Evolutionary conservation across 805 yeast genomes (phyloP).

Genomic region (Kazachstania africana): DNA sequence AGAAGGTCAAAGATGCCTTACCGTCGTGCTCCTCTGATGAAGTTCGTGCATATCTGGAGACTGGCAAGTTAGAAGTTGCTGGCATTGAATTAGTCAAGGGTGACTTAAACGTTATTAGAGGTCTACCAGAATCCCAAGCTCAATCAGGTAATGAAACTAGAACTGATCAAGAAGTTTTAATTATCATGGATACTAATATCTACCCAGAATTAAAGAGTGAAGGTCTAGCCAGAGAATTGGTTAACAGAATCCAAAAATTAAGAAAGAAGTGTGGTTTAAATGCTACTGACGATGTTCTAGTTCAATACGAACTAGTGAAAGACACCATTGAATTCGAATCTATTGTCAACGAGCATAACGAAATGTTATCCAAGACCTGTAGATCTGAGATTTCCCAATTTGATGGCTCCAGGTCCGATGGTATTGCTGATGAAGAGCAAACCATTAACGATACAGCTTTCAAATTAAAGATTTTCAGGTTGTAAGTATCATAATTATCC

Average conservation of each 20-base stretch:
- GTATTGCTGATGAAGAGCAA: conserved; percentile 85
- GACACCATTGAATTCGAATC: conserved; percentile 52
- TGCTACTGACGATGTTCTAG: conserved; percentile 89
- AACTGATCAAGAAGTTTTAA: conserved; percentile 79
- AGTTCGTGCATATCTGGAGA: conserved; percentile 59
- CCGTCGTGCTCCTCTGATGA: conserved; percentile 73
- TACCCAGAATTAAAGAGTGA: conserved; percentile 84
- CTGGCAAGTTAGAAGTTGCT: conserved; percentile 73
- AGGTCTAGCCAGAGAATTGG: conserved; percentile 91
- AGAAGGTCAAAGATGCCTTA: conserved; percentile 86
- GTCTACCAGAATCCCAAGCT: conserved; percentile 57
- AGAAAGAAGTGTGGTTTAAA: conserved; percentile 93
- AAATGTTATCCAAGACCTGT: conserved; percentile 64
- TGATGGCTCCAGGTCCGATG: conserved; percentile 33
- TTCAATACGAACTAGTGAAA: conserved; percentile 59
- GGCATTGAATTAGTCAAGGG: conserved; percentile 81
- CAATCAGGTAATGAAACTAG: conserved; percentile 73
- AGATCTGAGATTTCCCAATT: conserved; percentile 39
- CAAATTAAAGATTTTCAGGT: conserved; percentile 62
- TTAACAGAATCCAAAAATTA: conserved; percentile 93
- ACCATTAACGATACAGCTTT: conserved; percentile 68
- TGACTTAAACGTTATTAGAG: conserved; percentile 84
- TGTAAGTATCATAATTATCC: no score
- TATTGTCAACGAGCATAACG: conserved; percentile 53
- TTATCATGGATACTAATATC: conserved; percentile 77